These are phyloP conservation scores for Boletellus deceptivus DNA, from an alignment of 1,284 basidiomycete species.

Conservation along the genomic window DNA sequence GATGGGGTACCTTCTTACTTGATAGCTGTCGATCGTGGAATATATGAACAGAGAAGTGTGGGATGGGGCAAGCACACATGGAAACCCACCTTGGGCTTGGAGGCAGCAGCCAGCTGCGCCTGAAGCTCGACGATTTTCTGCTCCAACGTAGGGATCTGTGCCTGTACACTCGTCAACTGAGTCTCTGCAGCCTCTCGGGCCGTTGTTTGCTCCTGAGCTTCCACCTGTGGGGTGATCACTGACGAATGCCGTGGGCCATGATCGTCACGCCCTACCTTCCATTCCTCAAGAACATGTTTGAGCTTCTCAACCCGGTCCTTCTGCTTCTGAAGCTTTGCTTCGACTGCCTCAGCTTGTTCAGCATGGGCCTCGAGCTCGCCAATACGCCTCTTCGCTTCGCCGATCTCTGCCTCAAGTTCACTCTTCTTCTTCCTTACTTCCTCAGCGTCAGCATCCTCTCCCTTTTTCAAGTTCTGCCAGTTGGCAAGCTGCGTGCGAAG, in stretches of 20 bases:
- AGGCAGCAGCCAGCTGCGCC: slow-evolving; percentile 37
- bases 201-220: slow-evolving; percentile 35
- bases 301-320: slow-evolving; percentile 44
- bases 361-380: slow-evolving; percentile 39
- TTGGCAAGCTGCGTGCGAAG: slow-evolving; percentile 62
- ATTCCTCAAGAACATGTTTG: slow-evolving; percentile 40
- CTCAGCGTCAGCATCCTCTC: slow-evolving; percentile 58
- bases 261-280: slow-evolving; percentile 38
- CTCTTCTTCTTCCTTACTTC: slow-evolving; percentile 51
- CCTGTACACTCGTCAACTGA: slow-evolving; percentile 30
- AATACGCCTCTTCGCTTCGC: slow-evolving; percentile 46
- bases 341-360: slow-evolving; percentile 16
- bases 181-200: slow-evolving; percentile 33
- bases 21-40: slow-evolving; percentile 11
- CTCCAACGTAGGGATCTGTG: slow-evolving; percentile 36
- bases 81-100: slow-evolving; percentile 22
- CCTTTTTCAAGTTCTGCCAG: slow-evolving; percentile 65
- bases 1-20: slow-evolving; percentile 14
- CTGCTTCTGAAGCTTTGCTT: slow-evolving; percentile 39
- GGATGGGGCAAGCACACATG: not conserved
- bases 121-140: slow-evolving; percentile 45
- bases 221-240: slow-evolving; percentile 29
- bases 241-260: not conserved
- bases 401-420: slow-evolving; percentile 55
- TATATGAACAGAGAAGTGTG: not conserved